These are phyloP conservation scores for Theobroma cacao DNA, from an alignment of 345 rosid genomes.

Conservation along the genomic window DNA sequence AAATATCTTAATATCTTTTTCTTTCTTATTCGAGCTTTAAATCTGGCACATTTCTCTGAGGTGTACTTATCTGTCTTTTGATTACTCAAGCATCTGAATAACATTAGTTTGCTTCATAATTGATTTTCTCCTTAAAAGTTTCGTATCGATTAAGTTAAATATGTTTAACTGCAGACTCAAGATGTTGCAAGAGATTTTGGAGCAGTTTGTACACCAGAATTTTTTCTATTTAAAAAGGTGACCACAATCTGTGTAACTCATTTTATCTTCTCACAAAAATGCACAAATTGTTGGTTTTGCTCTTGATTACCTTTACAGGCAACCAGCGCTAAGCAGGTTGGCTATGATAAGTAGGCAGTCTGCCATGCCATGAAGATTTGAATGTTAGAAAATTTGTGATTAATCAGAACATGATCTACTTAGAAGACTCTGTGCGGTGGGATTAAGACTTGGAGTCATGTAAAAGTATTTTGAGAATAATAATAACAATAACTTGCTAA, in stretches of 20 bases:
- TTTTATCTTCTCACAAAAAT: neutral
- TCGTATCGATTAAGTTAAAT: neutral
- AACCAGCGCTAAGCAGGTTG: neutral
- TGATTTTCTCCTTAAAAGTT: neutral
- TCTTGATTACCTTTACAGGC: neutral
- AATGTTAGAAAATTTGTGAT: slow-evolving; percentile 4
- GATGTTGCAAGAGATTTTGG: slow-evolving; percentile 74
- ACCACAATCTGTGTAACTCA: neutral
- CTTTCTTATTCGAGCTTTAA: neutral
- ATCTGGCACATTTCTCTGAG: neutral
- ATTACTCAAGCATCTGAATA: neutral
- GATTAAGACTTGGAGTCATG: neutral
- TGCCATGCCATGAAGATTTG: neutral
- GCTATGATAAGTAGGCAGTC: neutral
- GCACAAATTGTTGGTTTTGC: neutral
- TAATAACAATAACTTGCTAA: neutral
- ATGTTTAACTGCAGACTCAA: slow-evolving; percentile 54
- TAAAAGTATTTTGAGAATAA: neutral
- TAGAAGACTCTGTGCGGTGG: neutral
- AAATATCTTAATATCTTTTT: neutral
- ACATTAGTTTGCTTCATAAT: neutral
- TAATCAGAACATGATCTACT: neutral
- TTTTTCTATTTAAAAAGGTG: slow-evolving; percentile 85
- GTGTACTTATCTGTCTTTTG: neutral
- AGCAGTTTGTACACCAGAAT: slow-evolving; percentile 91